Base-by-base conservation (phyloP, 1,139 yeast species). In the Debaryomycetaceae sp. region DNA sequence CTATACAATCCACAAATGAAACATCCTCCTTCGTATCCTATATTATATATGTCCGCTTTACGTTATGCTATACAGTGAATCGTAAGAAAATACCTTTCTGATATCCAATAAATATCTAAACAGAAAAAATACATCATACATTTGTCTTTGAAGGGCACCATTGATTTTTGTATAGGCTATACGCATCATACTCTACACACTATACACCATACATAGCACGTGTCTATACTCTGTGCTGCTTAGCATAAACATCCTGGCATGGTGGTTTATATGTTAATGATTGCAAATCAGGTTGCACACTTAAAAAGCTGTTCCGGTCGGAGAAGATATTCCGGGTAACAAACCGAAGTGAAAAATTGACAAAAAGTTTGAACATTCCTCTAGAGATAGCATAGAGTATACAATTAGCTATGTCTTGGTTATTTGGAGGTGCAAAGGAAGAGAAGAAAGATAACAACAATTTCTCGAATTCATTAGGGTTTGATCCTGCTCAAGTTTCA, bases 401-500 rank as follows among this genome's bases (percentile, higher is more conserved):
- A 34, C 29, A 30, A 38, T 13, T 30, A 31, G 18, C n/a, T 36
- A 81, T 81, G 87, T 81, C 87, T 52, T 83, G 89, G 88, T 61
- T 82, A 59, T 81, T 83, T 55, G 87, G 88, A 47, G 72, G 67
- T 39, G 53, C 54, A 39, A 48, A 56, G 40, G 50, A 48, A 46
- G 55, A 48, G 44, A 50, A 62, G 52, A 60, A 61, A 44, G 48
- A 54, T 35, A 45, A 50, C 34, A 55, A 63, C 43, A 54, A 51
- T 42, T 60, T 58, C 46, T 66, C 65, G 50, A 61, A 67, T 42
- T 56, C 68, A 30, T 69, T 80, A 35, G 87, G 87, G 8, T 83
- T 84, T 58, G 92, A 84, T 59, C 85, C 89, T 34, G 62, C 75
- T 31, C 75, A 81, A 48, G 81, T 83, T 31, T 61, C 80, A 18